Base-by-base conservation (phyloP, 805 yeast species). In the Metschnikowia lochheadii region DNA sequence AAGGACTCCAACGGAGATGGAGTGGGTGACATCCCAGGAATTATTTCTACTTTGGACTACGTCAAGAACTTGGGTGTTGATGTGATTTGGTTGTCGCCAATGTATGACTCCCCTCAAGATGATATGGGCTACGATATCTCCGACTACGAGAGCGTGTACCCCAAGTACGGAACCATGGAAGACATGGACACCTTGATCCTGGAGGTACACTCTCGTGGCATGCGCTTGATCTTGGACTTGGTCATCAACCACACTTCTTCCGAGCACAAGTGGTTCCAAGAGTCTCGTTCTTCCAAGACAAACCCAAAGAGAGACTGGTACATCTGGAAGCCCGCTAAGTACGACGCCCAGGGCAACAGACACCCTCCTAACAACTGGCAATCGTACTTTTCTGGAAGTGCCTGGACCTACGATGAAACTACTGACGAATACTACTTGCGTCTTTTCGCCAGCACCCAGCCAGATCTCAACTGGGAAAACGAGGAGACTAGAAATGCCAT, bases 41-140 rank as follows among this genome's bases (percentile, higher is more conserved):
- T 81, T 51, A 68, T 77, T 52, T 70, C 78, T 15, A 73, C 75
- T 31, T 65, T 81, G 55, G 82, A 78, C 63, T 79, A 81, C 62
- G 60, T 81, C 62, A 73, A 77, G 59, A 63, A 62, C 20, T 64
- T 80, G 32, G 83, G 83, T 2, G 69, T 70, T 14, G 82, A 78
- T 50, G 75, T 77, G 14, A 66, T 81, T 38, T 81, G 85, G 85
- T 62, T 81, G 48, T 76, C 79, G 23, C 85, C 85, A 20, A 77
- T 78, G 69, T 80, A 72, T 64, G 81, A 77, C 53, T 76, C 82
- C 2, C 85, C 85, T 5, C 81, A 78, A 61, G 78, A 75, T 46
- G 85, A 81, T 61, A 80, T 81, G 84, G 85, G 85, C 3, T 81
- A 80, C 60, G 85, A 81, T 57, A 78, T 81, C 58, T 64, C 78